These are phyloP conservation scores for Lentithecium fluviatile DNA, from an alignment of 495 filamentous ascomycete genomes.

Conservation along the genomic window DNA sequence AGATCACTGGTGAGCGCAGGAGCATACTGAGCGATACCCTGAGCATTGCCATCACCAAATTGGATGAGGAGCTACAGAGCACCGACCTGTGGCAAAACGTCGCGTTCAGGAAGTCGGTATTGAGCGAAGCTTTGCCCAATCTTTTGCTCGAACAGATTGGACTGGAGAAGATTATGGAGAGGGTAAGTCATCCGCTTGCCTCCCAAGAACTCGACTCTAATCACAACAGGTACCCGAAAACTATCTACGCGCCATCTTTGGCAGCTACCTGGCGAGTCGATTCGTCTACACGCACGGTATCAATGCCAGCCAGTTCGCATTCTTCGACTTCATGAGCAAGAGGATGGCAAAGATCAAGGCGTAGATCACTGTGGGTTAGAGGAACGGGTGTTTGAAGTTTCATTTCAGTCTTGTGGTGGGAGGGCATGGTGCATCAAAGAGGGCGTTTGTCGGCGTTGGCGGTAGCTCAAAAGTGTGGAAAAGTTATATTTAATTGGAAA, in stretches of 20 bases:
- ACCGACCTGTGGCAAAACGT: slow-evolving; percentile 89
- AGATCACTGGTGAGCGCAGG: slow-evolving; percentile 71
- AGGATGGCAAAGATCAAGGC: slow-evolving; percentile 37
- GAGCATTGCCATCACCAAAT: slow-evolving; percentile 84
- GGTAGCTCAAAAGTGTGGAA: too few relatives aligned
- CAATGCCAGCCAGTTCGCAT: slow-evolving; percentile 91
- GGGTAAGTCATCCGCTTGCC: slow-evolving; percentile 52
- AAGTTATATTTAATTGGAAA: too few relatives aligned
- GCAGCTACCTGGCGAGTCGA: slow-evolving; percentile 87
- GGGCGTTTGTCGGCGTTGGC: too few relatives aligned
- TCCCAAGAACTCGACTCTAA: slow-evolving; percentile 33
- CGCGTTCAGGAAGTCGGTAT: slow-evolving; percentile 70
- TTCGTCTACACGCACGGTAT: slow-evolving; percentile 96
- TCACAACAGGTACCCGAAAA: slow-evolving; percentile 72
- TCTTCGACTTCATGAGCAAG: slow-evolving; percentile 77
- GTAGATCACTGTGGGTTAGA: not conserved
- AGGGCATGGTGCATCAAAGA: too few relatives aligned
- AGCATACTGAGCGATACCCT: slow-evolving; percentile 86
- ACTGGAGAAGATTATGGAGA: slow-evolving; percentile 76
- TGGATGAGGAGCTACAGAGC: slow-evolving; percentile 92
- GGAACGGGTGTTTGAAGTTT: not conserved
- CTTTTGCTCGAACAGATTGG: slow-evolving; percentile 86
- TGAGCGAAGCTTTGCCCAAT: slow-evolving; percentile 82
- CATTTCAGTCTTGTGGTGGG: too few relatives aligned
- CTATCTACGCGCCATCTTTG: slow-evolving; percentile 93